Conservation (phyloP, 2,329 filamentous ascomycete genomes). For the Fusarium setosum region DNA sequence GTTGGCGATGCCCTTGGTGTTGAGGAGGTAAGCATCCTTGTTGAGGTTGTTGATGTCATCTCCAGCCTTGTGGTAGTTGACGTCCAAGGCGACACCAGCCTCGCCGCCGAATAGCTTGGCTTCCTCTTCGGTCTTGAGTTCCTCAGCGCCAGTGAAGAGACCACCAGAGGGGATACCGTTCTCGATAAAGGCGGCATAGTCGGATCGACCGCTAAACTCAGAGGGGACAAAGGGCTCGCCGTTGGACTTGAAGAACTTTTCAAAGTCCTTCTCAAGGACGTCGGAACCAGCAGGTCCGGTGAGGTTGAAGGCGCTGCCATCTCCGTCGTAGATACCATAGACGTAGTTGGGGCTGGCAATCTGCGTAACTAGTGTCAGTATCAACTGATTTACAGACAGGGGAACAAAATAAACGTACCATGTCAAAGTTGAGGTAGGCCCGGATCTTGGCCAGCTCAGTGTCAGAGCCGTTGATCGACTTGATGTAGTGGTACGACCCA, state of each 20-base stretch:
- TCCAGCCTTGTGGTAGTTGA: conserved; percentile 58
- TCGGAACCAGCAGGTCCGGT: conserved; percentile 66
- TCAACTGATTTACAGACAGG: fast-evolving
- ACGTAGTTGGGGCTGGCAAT: conserved; percentile 62
- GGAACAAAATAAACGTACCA: conserved; percentile 49
- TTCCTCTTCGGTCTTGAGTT: conserved; percentile 70
- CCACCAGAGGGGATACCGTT: conserved; percentile 75
- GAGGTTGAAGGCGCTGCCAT: conserved; percentile 69
- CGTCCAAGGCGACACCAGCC: conserved; percentile 61
- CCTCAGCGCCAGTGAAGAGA: conserved; percentile 76
- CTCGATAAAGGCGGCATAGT: conserved; percentile 76
- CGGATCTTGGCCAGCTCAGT: conserved; percentile 61
- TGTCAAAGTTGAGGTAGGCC: conserved; percentile 68
- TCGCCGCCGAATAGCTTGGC: conserved; percentile 70
- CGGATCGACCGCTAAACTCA: conserved; percentile 73
- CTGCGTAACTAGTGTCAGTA: conserved; percentile 27
- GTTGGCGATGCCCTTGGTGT: conserved; percentile 56
- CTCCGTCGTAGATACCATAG: conserved; percentile 69
- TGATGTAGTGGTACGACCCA: conserved; percentile 62
- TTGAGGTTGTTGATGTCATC: conserved; percentile 55
- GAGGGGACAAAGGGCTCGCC: conserved; percentile 66
- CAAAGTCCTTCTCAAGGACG: conserved; percentile 68
- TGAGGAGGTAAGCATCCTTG: conserved; percentile 57
- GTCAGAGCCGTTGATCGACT: conserved; percentile 52
- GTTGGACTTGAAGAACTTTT: conserved; percentile 62